phyloP scores from a whole-genome alignment of 257 asterid species.

The Henckelia pumila region DNA sequence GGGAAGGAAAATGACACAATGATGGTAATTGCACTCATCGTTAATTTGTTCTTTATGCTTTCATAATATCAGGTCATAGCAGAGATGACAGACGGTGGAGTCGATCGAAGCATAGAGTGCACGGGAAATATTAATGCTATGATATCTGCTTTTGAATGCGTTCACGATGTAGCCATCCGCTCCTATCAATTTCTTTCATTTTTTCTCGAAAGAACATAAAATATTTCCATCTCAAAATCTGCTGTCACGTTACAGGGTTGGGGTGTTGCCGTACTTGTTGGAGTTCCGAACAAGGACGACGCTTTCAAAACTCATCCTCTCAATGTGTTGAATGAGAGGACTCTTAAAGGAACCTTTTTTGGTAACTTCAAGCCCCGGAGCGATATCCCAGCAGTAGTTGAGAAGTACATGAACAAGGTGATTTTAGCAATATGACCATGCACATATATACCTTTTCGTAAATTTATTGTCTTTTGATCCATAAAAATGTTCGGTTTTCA shows the following conservation, averaged over 20 bases:
- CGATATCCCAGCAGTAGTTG: slow-evolving; percentile 69
- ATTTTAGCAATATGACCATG: neutral
- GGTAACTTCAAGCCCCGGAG: slow-evolving; percentile 84
- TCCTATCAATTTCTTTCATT: neutral
- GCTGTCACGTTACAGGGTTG: slow-evolving; percentile 54
- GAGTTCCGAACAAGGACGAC: slow-evolving; percentile 74
- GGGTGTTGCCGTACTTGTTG: slow-evolving; percentile 95
- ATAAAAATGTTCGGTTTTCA: neutral
- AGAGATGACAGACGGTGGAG: slow-evolving; percentile 89
- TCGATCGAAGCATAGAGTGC: slow-evolving; percentile 79
- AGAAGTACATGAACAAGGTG: slow-evolving; percentile 74
- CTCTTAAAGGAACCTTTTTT: slow-evolving; percentile 80
- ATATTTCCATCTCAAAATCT: neutral
- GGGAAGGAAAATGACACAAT: no score
- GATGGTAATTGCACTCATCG: no score
- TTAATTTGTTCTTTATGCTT: no score
- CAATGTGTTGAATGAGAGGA: slow-evolving; percentile 71
- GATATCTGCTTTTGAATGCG: slow-evolving; percentile 94
- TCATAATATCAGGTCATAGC: slow-evolving; percentile 45
- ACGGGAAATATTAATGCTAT: slow-evolving; percentile 74
- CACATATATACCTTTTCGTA: neutral
- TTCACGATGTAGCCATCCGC: slow-evolving; percentile 58
- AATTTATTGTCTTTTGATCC: neutral
- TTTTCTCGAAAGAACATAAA: neutral
- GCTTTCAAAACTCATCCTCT: slow-evolving; percentile 70